Percentiles rank a stretch among this genome's conserved stretches.
These are phyloP conservation scores for Amanita muscaria DNA, from an alignment of 768 basidiomycete species.

Conservation along the genomic window DNA sequence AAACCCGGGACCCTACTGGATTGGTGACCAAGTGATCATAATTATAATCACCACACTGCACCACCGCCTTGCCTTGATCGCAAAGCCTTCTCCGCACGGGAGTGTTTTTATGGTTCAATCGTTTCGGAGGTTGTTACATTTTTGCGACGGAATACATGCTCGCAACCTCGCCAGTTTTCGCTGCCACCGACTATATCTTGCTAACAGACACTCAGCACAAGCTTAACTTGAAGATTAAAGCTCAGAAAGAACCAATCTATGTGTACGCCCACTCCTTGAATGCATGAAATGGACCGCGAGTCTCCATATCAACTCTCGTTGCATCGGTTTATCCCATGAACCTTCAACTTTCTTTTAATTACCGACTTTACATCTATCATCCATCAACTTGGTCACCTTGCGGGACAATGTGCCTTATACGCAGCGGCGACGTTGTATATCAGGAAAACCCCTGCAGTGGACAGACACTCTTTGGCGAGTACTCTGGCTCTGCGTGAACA, in stretches of 20 bases:
- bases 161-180: conserved; percentile 3
- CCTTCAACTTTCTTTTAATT: conserved; percentile 13
- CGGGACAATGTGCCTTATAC: conserved; percentile 13
- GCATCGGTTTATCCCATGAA: conserved; percentile 27
- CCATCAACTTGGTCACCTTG: not conserved
- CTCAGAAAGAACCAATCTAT: not conserved
- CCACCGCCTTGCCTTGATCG: conserved; percentile 3
- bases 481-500: conserved; percentile 9
- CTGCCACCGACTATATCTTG: conserved; percentile 8
- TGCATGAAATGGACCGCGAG: conserved; percentile 23
- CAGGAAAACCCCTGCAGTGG: conserved; percentile 9
- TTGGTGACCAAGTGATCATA: no score
- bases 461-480: conserved; percentile 9
- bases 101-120: conserved; percentile 9
- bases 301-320: conserved; percentile 22
- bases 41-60: no score
- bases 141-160: conserved; percentile 9
- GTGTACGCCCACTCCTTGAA: conserved; percentile 3
- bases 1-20: no score
- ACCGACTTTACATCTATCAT: conserved; percentile 18
- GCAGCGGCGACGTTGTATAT: conserved; percentile 14
- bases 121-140: conserved; percentile 5
- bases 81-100: conserved; percentile 10
- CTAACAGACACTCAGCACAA: conserved; percentile 8
- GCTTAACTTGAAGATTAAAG: not conserved